Base-by-base conservation (phyloP, 768 basidiomycete genomes). In the Lepiota brunneoincarnata region DNA sequence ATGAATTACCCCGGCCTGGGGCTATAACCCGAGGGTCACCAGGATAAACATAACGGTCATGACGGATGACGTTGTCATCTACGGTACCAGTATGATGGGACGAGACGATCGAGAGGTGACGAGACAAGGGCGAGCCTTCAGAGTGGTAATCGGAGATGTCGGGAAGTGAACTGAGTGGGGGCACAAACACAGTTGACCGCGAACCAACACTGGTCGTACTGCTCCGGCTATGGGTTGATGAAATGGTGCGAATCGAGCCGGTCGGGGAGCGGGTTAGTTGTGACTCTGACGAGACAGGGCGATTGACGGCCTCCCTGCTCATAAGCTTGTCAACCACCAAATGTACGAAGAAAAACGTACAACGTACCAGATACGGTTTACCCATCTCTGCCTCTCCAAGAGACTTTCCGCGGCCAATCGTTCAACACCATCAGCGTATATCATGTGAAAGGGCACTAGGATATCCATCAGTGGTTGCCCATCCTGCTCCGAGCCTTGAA, bases 401-500 rank as follows among this genome's bases (percentile, higher is more conserved):
- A 93, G 79, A 59, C 90, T 93, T 64, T 95, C 93, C n/a, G 91
- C 87, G 4, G 87, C 93, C 21, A 97, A 66, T 6, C 94, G 72
- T 66, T 97, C 94, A 1, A 93, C 84, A 1, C 94, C 93, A 66
- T 97, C 94, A 10, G 81, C 79, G 65, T 97, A 97, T 34, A 93
- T 64, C 75, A 97, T 80, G 65, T 95, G 93, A 70, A 97, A 96
- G 0, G 93, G 93, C 53, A 91, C 91, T 3, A 96, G 66, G 54
- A 83, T 78, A 56, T 93, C 88, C 74, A 87, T 73, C 56, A 91
- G 66, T 52, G 75, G 70, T 61, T 75, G 68, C 53, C 74, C 69
- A 61, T 76, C 76, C 47, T 72, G 58, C 64, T 64, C 77, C 21
- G 72, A 68, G 49, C 77, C 80, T 64, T 91, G 87, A 49, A 76